Conservation (phyloP, 495 filamentous ascomycete species). For the Penicillium cinerascens region DNA sequence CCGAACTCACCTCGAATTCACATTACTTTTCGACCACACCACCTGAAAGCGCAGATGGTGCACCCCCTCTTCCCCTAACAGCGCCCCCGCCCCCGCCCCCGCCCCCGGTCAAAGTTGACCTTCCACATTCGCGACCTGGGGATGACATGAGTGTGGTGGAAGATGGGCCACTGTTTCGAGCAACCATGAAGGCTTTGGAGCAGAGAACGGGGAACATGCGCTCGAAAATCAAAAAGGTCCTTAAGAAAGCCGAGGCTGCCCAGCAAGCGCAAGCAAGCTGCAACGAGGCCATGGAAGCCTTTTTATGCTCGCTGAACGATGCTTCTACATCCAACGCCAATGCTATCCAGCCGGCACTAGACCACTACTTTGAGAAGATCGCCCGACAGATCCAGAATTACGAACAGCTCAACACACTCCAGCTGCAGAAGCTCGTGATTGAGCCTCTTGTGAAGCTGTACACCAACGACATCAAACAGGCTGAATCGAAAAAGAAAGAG, state of each 20-base stretch:
- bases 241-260: conserved; percentile 86
- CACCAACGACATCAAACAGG: conserved; percentile 94
- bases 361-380: conserved; percentile 98
- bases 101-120: conserved; percentile 71
- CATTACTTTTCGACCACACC: conserved; percentile 65
- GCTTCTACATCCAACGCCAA: conserved; percentile 88
- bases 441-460: conserved; percentile 91
- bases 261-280: conserved; percentile 73
- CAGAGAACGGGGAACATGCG: conserved; percentile 97
- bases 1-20: conserved; percentile 47
- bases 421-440: conserved; percentile 89
- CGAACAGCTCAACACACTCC: conserved; percentile 75
- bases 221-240: conserved; percentile 87
- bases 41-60: conserved; percentile 43
- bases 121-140: conserved; percentile 77
- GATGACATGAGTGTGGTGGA: conserved; percentile 85
- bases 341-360: conserved; percentile 89
- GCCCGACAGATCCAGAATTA: conserved; percentile 85
- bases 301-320: conserved; percentile 85
- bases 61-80: conserved; percentile 38
- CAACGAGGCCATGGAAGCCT: conserved; percentile 77
- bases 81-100: conserved; percentile 50
- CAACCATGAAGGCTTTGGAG: conserved; percentile 94
- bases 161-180: conserved; percentile 93
- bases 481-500: conserved; percentile 93